Evolutionary conservation across 371 early-diverging fungal genomes (phyloP).

Genomic region (Catenaria anguillulae): DNA sequence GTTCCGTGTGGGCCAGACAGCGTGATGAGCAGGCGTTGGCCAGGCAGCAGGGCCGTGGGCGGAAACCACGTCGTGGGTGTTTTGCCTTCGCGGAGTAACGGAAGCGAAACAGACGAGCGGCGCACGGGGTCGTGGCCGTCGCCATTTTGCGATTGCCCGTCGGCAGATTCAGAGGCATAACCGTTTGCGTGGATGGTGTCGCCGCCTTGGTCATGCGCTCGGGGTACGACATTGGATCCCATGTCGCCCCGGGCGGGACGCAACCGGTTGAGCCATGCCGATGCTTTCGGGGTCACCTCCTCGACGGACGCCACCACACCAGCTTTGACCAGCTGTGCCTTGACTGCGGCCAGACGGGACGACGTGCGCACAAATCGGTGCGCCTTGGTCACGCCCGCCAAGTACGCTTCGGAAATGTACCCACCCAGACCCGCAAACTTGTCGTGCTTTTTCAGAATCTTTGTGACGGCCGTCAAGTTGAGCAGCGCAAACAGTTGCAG

Average conservation of each 20-base stretch:
- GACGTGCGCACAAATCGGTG: constrained; percentile 12
- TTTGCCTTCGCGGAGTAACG: constrained; percentile 13
- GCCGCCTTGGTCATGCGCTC: constrained; percentile 9
- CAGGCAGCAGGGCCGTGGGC: constrained; percentile 29
- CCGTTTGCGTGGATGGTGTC: constrained; percentile 14
- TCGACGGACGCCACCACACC: not conserved
- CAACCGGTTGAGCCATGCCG: not conserved
- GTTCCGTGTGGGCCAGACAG: constrained; percentile 76
- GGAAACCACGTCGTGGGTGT: constrained; percentile 23
- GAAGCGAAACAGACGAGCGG: constrained; percentile 3
- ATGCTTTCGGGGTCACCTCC: not conserved
- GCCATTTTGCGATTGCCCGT: constrained; percentile 14
- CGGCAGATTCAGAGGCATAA: constrained; percentile 10
- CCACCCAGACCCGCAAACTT: constrained; percentile 42
- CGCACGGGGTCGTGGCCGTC: too few relatives aligned
- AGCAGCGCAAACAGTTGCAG: constrained; percentile 25
- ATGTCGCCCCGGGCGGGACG: not conserved
- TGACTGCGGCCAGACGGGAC: constrained; percentile 3
- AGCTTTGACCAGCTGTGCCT: not conserved
- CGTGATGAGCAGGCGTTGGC: constrained; percentile 49
- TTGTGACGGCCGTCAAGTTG: constrained; percentile 46
- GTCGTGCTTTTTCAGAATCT: constrained; percentile 52
- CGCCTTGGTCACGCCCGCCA: constrained; percentile 45
- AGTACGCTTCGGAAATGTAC: constrained; percentile 49
- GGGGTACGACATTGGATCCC: not conserved